A percentile compares a stretch with the other conserved stretches of the same genome.
Evolutionary conservation across 768 basidiomycete genomes (phyloP).

Genomic region (Hygrophorus russula): DNA sequence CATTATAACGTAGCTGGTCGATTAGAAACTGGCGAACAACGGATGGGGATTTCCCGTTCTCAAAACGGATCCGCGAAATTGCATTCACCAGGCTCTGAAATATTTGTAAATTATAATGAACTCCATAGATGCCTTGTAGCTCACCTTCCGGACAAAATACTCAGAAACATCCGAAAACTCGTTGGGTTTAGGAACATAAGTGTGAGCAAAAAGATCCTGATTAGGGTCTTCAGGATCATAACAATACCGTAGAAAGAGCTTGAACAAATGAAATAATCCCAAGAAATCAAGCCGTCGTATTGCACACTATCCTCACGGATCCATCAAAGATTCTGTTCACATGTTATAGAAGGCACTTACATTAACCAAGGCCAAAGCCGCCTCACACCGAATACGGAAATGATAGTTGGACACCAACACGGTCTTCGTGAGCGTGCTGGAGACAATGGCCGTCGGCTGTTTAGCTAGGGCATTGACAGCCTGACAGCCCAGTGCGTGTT

Average conservation of each 20-base stretch:
- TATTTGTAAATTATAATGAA: background rate
- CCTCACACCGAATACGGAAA: slow-evolving; percentile 92
- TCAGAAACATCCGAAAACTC: slow-evolving; percentile 87
- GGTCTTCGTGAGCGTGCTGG: slow-evolving; percentile 86
- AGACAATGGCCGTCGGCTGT: slow-evolving; percentile 76
- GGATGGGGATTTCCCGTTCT: slow-evolving; percentile 75
- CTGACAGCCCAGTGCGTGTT: slow-evolving; percentile 26
- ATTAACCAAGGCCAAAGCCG: slow-evolving; percentile 70
- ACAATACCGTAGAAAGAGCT: slow-evolving; percentile 83
- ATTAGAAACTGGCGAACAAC: slow-evolving; percentile 83
- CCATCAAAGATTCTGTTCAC: slow-evolving; percentile 1
- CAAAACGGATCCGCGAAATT: slow-evolving; percentile 78
- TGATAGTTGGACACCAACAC: slow-evolving; percentile 93
- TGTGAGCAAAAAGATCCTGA: slow-evolving; percentile 77
- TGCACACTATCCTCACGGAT: slow-evolving; percentile 52
- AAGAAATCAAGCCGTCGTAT: slow-evolving; percentile 73
- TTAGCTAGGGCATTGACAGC: slow-evolving; percentile 82
- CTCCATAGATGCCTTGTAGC: slow-evolving; percentile 10
- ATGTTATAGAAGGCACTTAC: slow-evolving; percentile 35
- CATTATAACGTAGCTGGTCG: slow-evolving; percentile 90
- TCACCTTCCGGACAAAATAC: slow-evolving; percentile 90
- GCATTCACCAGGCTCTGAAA: slow-evolving; percentile 66
- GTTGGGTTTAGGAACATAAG: slow-evolving; percentile 90
- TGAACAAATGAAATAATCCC: slow-evolving; percentile 92
- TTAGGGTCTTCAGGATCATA: slow-evolving; percentile 78